phyloP scores from a whole-genome alignment of 495 filamentous ascomycete species.

The Penicillium paxilli region DNA sequence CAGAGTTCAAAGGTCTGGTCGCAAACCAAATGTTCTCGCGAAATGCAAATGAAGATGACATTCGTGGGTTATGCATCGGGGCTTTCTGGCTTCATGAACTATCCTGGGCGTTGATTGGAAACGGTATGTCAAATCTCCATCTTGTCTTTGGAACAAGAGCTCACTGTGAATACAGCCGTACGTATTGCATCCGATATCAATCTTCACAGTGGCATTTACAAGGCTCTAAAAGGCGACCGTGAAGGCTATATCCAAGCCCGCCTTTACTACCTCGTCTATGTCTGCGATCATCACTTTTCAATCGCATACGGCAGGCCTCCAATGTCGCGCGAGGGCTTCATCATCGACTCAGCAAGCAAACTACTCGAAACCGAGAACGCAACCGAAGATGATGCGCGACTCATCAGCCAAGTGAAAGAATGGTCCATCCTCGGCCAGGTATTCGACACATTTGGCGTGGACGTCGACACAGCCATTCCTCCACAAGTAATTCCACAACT shows the following conservation, averaged over 20 bases:
- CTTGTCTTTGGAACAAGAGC: background rate
- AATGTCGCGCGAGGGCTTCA: slow-evolving; percentile 32
- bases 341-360: slow-evolving; percentile 19
- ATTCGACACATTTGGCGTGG: slow-evolving; percentile 40
- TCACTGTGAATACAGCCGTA: slow-evolving; percentile 20
- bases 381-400: slow-evolving; percentile 32
- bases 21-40: slow-evolving; percentile 20
- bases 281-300: slow-evolving; percentile 40
- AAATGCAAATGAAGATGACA: slow-evolving; percentile 26
- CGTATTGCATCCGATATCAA: slow-evolving; percentile 30
- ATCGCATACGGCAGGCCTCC: slow-evolving; percentile 34
- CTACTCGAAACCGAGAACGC: slow-evolving; percentile 30
- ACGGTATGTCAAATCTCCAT: slow-evolving; percentile 10
- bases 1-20: slow-evolving; percentile 25
- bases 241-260: slow-evolving; percentile 28
- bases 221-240: slow-evolving; percentile 27
- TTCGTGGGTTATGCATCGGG: slow-evolving; percentile 35
- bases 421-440: slow-evolving; percentile 34
- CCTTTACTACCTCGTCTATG: slow-evolving; percentile 37
- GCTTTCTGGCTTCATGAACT: slow-evolving; percentile 38
- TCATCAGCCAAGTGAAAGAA: slow-evolving; percentile 37
- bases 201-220: slow-evolving; percentile 32
- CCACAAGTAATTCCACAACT: slow-evolving; percentile 23
- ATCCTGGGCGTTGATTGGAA: slow-evolving; percentile 31
- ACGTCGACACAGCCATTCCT: slow-evolving; percentile 32